phyloP scores from a whole-genome alignment of 139 green algal genomes.

The Haematococcus sp. region DNA sequence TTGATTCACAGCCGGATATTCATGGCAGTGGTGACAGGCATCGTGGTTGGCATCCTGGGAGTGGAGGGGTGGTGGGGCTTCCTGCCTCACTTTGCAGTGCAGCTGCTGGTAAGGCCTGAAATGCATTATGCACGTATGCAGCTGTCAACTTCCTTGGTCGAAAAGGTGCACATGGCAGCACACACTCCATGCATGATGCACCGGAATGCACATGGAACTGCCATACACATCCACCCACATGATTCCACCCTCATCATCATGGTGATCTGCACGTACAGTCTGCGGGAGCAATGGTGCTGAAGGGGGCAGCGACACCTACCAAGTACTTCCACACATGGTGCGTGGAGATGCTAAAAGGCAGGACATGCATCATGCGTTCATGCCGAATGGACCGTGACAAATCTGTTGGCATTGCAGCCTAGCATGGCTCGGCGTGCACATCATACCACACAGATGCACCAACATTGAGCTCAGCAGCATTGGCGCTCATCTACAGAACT shows the following conservation, averaged over 20 bases:
- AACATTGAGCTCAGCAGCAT: too few relatives aligned
- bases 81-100: slow-evolving; percentile 34
- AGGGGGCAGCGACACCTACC: slow-evolving; percentile 27
- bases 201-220: not conserved
- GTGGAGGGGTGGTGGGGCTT: slow-evolving; percentile 49
- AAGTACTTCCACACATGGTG: slow-evolving; percentile 49
- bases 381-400: not conserved
- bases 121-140: not conserved
- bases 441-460: not conserved
- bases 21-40: slow-evolving; percentile 37
- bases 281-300: slow-evolving; percentile 36
- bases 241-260: too few relatives aligned
- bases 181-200: not conserved
- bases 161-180: too few relatives aligned
- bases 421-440: too few relatives aligned
- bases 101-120: slow-evolving; percentile 38
- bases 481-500: too few relatives aligned
- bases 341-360: too few relatives aligned
- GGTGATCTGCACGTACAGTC: too few relatives aligned
- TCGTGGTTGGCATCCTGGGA: slow-evolving; percentile 45
- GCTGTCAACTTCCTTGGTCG: too few relatives aligned
- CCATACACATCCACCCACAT: too few relatives aligned
- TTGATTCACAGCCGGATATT: slow-evolving; percentile 46
- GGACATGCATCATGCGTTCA: not conserved
- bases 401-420: too few relatives aligned